Base-by-base conservation (phyloP, 768 basidiomycete genomes). In the Rhodocollybia butyracea region DNA sequence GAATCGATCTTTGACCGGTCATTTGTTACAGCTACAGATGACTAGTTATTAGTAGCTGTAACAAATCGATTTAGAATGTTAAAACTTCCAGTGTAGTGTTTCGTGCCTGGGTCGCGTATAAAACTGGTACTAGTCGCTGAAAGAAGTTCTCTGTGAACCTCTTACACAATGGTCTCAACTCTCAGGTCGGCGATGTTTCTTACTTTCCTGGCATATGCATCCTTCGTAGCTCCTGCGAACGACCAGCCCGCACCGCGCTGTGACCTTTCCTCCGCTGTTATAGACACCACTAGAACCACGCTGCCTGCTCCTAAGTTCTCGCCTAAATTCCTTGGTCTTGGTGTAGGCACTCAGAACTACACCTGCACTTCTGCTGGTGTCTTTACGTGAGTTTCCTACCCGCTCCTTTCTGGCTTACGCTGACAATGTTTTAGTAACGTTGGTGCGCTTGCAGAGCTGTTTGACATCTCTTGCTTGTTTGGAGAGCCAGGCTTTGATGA, bases 341-440 rank as follows among this genome's bases (percentile, higher is more conserved):
- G 69, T 8, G 63, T 80, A 48, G 77, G 80, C 27, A 73, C 72
- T 17, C 81, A 83, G 62, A 82, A 83, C 63, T 84, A 83, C 64
- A 82, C 79, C 29, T 83, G 82, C 61, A 64, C 57, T 30, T 63
- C 56, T 40, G 67, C 70, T 38, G 79, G 70, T 51, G 75, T 71
- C 55, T 83, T 70, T 62, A 71, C 72, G 82, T 83, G 54, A 58
- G 77, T 63, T 21, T 29, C 39, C 21, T 40, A 7, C 3, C 21
- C 52, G 38, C 47, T 51, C 21, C 5, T 10, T 32, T 19, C 22
- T 32, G n/a, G 10, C 8, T 21, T 22, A 27, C 26, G 34, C 8
- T 42, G 24, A 54, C 22, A 7, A 21, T 21, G 46, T 34, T 31
- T 46, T 19, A 82, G 80, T 15, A 73, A 70, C 57, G 62, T 72